Conservation (phyloP, 192 early-diverging fungal genomes). For the Coemansia sp. region DNA sequence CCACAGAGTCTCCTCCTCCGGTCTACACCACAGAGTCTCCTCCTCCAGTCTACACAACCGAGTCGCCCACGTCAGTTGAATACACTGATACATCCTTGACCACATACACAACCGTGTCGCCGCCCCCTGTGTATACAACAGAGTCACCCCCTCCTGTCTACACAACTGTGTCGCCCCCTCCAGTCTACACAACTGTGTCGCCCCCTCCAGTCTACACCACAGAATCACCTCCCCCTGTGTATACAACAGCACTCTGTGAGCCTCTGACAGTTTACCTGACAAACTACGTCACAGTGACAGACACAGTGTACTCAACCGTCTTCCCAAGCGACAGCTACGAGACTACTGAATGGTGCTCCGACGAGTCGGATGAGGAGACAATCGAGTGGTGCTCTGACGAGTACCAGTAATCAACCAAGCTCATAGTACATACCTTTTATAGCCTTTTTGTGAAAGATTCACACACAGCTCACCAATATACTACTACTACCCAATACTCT, state of each 20-base stretch:
- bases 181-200: not conserved
- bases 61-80: no score
- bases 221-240: not conserved
- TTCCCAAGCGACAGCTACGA: slow-evolving; percentile 18
- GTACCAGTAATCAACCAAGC: not conserved
- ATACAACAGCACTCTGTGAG: slow-evolving; percentile 20
- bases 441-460: not conserved
- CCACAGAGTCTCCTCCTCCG: not conserved
- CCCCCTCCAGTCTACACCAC: slow-evolving; percentile 9
- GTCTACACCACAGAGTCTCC: not conserved
- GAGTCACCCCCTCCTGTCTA: not conserved
- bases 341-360: slow-evolving; percentile 33
- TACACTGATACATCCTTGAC: no score
- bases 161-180: not conserved
- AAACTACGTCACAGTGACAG: slow-evolving; percentile 15
- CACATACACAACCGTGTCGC: not conserved
- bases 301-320: slow-evolving; percentile 16
- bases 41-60: not conserved
- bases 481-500: no score
- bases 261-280: slow-evolving; percentile 20
- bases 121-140: not conserved
- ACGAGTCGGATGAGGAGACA: slow-evolving; percentile 10
- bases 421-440: not conserved
- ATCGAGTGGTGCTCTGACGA: slow-evolving; percentile 9
- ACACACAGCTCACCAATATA: no score